Conservation (phyloP, 2,329 filamentous ascomycete genomes). For the Madurella mycetomatis region DNA sequence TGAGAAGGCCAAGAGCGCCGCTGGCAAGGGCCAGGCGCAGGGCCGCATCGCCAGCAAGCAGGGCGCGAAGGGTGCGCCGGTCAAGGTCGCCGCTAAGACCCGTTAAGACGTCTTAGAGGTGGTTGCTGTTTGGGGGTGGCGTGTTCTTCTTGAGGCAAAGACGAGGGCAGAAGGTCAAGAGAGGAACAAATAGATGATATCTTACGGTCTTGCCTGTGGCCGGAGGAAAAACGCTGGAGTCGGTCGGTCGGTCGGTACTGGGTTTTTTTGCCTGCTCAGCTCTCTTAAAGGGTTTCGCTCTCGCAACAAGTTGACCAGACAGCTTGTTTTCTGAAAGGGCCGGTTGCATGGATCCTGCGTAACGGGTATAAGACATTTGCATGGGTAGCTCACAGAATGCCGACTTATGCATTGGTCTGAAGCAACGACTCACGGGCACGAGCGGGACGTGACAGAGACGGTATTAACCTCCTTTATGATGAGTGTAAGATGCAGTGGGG, state of each 20-base stretch:
- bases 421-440: constrained; percentile 1
- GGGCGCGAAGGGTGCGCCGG: constrained; percentile 83
- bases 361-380: constrained; percentile 25
- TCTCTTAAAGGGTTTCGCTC: constrained; percentile 26
- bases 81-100: constrained; percentile 80
- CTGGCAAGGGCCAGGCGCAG: constrained; percentile 68
- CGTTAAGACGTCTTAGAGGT: constrained; percentile 56
- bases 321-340: constrained; percentile 24
- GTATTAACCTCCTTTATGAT: not conserved
- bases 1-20: constrained; percentile 94
- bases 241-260: constrained; percentile 29
- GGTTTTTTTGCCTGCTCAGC: constrained; percentile 27
- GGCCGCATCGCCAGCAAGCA: constrained; percentile 88
- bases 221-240: constrained; percentile 27
- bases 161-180: constrained; percentile 12
- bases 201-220: constrained; percentile 23
- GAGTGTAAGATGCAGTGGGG: not conserved
- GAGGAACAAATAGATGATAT: constrained; percentile 23
- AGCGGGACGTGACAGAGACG: not conserved
- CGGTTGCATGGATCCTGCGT: constrained; percentile 31
- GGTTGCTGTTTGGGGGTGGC: constrained; percentile 16
- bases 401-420: constrained; percentile 29
- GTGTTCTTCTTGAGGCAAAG: constrained; percentile 18
- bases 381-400: constrained; percentile 31
- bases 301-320: constrained; percentile 23